Evolutionary conservation across 352 stramenopile species (phyloP), one percentile per base, ranked within the genome.

Genomic region (Pythium catenulatum): DNA sequence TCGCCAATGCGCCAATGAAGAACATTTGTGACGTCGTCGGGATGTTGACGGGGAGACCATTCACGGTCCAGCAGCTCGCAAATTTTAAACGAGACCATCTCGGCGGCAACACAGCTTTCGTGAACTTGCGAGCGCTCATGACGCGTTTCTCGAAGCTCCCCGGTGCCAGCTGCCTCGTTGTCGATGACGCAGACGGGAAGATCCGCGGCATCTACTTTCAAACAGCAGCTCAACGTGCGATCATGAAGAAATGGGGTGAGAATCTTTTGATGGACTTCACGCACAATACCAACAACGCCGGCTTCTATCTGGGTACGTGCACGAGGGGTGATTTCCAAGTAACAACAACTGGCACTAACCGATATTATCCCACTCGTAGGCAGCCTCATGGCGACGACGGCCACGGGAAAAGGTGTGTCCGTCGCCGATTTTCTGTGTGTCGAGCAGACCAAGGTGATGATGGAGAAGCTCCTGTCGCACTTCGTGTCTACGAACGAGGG

Each of bases 221-320:
- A n/a, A n/a, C 34, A 0, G 58, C 59, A 9, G 43, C 34, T 11
- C 86, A 90, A 32, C 73, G 63, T 3, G 61, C 50, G 6, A 37
- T 83, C 0, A 82, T 85, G n/a, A 45, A 56, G 15, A 41, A 48
- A 43, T 92, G 63, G 54, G 86, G 82, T 1, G 77, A 90, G 25
- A 68, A 14, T 15, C 39, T 89, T 4, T 7, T 90, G 1, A 9
- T 90, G 1, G 86, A 90, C 34, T 87, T 63, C 65, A 90, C 86
- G 1, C 82, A 89, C 36, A 82, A 87, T 23, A 89, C 82, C 0
- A 90, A 90, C 78, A 90, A 89, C 27, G 21, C 65, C 6, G 86
- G 78, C 1, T 87, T 82, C 37, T 80, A 84, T 43, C 61, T 88
- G 14, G 86, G 86, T 85, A 56, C 52, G 83, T 78, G 14, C n/a